Percentiles rank a stretch among this genome's conserved stretches.
phyloP scores from a whole-genome alignment of 305 asterid genomes.

The Fraxinus albicans region DNA sequence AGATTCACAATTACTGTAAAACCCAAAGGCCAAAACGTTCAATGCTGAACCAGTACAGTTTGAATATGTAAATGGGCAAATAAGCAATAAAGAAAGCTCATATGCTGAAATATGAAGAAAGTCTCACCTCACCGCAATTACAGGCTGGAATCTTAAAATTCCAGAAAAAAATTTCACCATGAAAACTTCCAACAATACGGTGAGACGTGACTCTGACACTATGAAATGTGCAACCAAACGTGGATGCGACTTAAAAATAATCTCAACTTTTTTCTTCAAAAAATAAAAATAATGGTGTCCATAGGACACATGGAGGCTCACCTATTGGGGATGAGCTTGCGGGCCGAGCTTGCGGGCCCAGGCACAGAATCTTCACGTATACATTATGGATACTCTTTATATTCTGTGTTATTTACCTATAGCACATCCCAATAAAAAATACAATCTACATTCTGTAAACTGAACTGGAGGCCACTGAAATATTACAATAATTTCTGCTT shows the following conservation, averaged over 20 bases:
- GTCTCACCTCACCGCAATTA: conserved; percentile 17
- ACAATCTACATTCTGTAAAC: not conserved
- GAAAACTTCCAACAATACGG: conserved; percentile 23
- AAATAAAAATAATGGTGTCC: not conserved
- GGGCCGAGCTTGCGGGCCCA: too few relatives aligned
- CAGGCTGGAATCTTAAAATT: conserved; percentile 28
- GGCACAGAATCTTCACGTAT: too few relatives aligned
- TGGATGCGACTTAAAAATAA: conserved; percentile 46
- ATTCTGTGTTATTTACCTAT: too few relatives aligned
- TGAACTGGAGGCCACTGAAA: not conserved
- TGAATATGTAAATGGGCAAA: conserved; percentile 1
- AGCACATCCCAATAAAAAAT: not conserved
- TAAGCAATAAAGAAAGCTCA: not conserved
- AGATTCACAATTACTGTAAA: conserved; percentile 11
- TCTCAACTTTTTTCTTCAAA: conserved; percentile 4
- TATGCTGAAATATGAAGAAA: conserved; percentile 2
- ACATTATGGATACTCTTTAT: too few relatives aligned
- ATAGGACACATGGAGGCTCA: too few relatives aligned
- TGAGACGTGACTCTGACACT: conserved; percentile 18
- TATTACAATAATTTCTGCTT: not conserved
- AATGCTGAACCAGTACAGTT: conserved; percentile 29
- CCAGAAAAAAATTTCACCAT: conserved; percentile 13
- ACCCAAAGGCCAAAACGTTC: not conserved
- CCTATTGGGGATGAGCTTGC: too few relatives aligned
- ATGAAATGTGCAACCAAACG: conserved; percentile 40